Evolutionary conservation across 331 rosid genomes (phyloP), one percentile per base, ranked within the genome.

Genomic region (Malus hybrid): DNA sequence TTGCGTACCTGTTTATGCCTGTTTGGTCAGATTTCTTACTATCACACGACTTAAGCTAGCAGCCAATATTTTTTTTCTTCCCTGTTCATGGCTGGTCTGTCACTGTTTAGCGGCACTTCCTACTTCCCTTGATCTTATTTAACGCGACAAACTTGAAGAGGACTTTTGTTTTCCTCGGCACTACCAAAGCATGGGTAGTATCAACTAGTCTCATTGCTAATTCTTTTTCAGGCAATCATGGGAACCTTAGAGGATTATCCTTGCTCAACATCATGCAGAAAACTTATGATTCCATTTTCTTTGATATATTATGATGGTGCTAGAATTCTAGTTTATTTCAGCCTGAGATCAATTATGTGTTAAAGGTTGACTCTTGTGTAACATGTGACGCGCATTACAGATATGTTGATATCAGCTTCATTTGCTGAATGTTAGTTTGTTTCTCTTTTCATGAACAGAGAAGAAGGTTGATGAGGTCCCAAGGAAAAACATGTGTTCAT

Each of bases 381-480:
- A 52, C 46, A 10, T 39, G 46, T 39, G 46, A 9, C 46, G 12
- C 46, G 13, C 46, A 39, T 39, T 9, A n/a, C 65, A 54, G 19
- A 54, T 54, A 7, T 71, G 62, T 70, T 36, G 24, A 42, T 54
- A 5, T 56, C 34, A 12, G 22, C 76, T 57, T 69, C 42, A 48
- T 8, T 36, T 60, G 39, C 73, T 76, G 75, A 73, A 69, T 81
- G 69, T 64, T 54, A 34, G 36, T 63, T 64, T 63, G n/a, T 31
- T 64, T 64, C n/a, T 73, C 69, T 82, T 50, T 68, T 46, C 52
- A 20, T 74, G 71, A 80, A 83, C 96, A 93, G 97, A 90, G 80
- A 91, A 90, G 80, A 93, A 90, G 77, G 80, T 91, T 15, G 97
- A 89, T 24, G 92, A 91, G 75, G 75, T 61, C 54, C 89, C 96